Conservation (phyloP, 352 stramenopile species). For the Globisporangium cederbergense region DNA sequence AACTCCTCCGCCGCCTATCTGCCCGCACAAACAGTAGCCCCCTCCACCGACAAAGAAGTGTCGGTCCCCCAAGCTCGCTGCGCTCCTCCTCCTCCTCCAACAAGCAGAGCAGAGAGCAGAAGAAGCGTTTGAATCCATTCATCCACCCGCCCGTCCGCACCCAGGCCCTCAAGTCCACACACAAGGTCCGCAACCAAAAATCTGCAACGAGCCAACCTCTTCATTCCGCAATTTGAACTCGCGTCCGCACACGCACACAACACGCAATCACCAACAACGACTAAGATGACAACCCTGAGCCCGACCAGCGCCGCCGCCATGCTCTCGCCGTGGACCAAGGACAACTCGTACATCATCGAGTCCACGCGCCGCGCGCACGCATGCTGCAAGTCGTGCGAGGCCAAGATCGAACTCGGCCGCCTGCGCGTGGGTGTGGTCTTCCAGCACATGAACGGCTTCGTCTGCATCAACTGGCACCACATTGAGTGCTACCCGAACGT, state of each 20-base stretch:
- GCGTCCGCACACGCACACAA: background rate
- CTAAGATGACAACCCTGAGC: conserved; percentile 19
- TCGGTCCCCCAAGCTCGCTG: background rate
- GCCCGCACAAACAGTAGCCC: background rate
- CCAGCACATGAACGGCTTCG: conserved; percentile 78
- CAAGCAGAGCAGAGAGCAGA: background rate
- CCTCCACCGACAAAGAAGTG: conserved; percentile 5
- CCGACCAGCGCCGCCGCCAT: conserved; percentile 28
- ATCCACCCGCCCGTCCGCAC: background rate
- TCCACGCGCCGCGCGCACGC: conserved; percentile 59
- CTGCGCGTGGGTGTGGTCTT: conserved; percentile 77
- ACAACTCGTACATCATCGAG: conserved; percentile 80
- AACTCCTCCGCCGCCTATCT: conserved; percentile 1
- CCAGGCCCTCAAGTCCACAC: background rate
- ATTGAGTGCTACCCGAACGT: conserved; percentile 74
- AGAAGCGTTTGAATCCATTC: conserved; percentile 10
- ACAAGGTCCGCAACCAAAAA: background rate
- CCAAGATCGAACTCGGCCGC: conserved; percentile 56
- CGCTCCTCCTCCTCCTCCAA: background rate
- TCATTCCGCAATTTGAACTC: conserved; percentile 20
- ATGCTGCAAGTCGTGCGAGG: conserved; percentile 75
- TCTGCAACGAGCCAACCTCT: background rate
- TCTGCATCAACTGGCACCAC: conserved; percentile 86
- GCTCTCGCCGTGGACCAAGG: conserved; percentile 62
- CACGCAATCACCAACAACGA: background rate